Conservation (phyloP, 495 filamentous ascomycete genomes). For the Penicillium lagena region DNA sequence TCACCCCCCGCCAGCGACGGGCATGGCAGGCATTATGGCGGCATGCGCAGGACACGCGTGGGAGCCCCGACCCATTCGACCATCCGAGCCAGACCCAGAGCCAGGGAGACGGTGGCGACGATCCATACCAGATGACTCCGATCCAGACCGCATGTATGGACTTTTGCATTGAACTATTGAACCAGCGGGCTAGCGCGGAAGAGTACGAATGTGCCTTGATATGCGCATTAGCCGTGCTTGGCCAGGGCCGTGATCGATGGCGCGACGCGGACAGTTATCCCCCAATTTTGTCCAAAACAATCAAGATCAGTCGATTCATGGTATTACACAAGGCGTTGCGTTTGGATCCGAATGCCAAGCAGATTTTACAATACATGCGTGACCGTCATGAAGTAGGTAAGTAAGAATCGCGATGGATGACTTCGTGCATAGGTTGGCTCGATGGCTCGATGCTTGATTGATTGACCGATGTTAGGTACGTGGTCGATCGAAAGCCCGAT, state of each 20-base stretch:
- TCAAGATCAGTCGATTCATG: slow-evolving; percentile 8
- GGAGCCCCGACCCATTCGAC: no score
- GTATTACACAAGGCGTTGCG: slow-evolving; percentile 3
- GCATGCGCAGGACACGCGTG: background rate
- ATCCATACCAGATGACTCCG: no score
- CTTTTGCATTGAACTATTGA: slow-evolving; percentile 13
- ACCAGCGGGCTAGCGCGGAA: background rate
- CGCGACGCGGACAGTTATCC: background rate
- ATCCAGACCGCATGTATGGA: background rate
- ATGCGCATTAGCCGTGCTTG: slow-evolving; percentile 1
- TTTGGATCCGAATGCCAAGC: background rate
- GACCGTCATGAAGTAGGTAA: no score
- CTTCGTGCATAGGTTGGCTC: no score
- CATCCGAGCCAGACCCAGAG: no score
- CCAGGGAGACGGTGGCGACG: no score
- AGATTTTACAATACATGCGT: background rate
- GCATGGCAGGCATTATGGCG: background rate
- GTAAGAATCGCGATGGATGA: no score
- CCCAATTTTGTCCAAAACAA: background rate
- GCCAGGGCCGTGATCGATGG: background rate
- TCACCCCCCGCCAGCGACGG: background rate
- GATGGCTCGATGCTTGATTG: no score
- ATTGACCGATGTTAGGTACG: no score
- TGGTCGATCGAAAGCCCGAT: no score
- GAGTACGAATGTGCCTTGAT: slow-evolving; percentile 9